Percentiles rank a stretch among this genome's conserved stretches.
These are phyloP conservation scores for Linum lewisii DNA, from an alignment of 345 rosid genomes.

Conservation along the genomic window DNA sequence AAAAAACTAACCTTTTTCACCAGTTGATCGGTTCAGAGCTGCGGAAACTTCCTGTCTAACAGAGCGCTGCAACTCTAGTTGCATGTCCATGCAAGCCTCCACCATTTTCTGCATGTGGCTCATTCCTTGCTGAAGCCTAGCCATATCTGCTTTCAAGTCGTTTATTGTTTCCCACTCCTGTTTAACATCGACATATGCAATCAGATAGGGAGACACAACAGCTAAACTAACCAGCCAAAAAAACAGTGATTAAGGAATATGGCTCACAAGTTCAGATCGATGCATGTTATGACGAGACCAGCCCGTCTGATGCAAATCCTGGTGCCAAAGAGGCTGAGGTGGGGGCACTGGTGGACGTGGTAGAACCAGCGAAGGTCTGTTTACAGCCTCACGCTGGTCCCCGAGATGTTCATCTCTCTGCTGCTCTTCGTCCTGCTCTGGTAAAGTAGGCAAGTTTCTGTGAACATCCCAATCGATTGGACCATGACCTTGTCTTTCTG, in stretches of 20 bases:
- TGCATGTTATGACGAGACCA: conserved; percentile 92
- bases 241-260: conserved; percentile 3
- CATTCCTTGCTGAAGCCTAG: conserved; percentile 96
- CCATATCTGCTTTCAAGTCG: conserved; percentile 87
- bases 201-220: conserved; percentile 10
- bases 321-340: conserved; percentile 95
- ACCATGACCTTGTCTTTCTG: conserved; percentile 80
- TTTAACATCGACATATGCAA: conserved; percentile 14
- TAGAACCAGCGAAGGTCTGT: conserved; percentile 57
- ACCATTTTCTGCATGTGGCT: conserved; percentile 98
- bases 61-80: conserved; percentile 91
- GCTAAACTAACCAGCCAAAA: background rate
- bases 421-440: conserved; percentile 53
- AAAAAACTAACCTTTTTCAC: conserved; percentile 48
- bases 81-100: conserved; percentile 99
- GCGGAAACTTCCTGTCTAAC: conserved; percentile 99
- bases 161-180: conserved; percentile 97
- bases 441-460: conserved; percentile 61
- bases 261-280: conserved; percentile 83
- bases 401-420: conserved; percentile 54
- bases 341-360: conserved; percentile 88
- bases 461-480: conserved; percentile 92
- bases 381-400: conserved; percentile 35
- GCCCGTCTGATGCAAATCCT: conserved; percentile 63
- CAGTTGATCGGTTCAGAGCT: conserved; percentile 69